Base-by-base conservation (phyloP, 768 basidiomycete species). In the Dacryopinax spathularia region DNA sequence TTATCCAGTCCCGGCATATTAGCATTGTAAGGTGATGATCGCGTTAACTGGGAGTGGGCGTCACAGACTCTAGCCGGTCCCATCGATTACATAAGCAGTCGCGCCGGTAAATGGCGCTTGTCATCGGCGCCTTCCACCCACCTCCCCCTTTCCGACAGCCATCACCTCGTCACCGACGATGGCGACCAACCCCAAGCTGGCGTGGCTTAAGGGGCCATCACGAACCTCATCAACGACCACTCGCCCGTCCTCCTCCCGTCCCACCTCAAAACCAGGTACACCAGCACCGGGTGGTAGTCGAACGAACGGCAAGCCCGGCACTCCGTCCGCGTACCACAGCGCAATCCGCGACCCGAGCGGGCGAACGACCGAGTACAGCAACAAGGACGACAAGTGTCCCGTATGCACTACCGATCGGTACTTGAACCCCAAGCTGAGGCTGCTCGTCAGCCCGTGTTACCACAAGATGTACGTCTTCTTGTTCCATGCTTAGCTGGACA, bases 391-490 rank as follows among this genome's bases (percentile, higher is more conserved):
- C 73, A 86, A 89, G 72, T 99, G 96, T 77, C 95, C 95, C 0
- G 88, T 98, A 1, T 98, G 96, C 80, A 92, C 92, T 74, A 93
- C 91, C 37, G 96, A 99, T 73, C 79, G 95, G 62, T 97, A 96
- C 72, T 79, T 96, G 64, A 96, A 98, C 70, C 91, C 93, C 22
- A 95, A 94, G 71, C 78, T 99, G 34, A 84, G 95, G 41, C 79
- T 99, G 36, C 82, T 98, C 60, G 93, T 99, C 69, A 92, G 90
- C 73, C 87, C 91, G 16, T 99, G 96, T 73, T 99, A 96, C 75
- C 96, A 99, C 76, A 96, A 96, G 81, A 95, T 98, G 96, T 93
- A 67, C 66, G 71, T 63, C 27, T 15, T 36, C 62, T 37, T 34
- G 1, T 25, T n/a, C 39, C n/a, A 12, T 15, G 22, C 18, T 20